Base-by-base conservation (phyloP, 2,329 filamentous ascomycete species). In the Thielaviopsis euricoi region DNA sequence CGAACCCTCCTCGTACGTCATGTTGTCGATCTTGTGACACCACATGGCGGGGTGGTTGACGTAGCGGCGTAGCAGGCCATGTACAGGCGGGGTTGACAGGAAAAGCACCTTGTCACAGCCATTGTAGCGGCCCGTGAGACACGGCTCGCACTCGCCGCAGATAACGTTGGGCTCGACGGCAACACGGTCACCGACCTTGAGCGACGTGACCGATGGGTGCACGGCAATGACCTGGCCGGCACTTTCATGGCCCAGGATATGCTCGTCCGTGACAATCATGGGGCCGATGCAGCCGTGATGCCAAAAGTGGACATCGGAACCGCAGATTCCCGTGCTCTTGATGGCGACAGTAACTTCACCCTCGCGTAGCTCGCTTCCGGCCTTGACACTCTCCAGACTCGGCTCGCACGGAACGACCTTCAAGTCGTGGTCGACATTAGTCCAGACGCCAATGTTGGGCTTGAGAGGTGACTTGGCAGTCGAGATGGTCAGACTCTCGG, bases 281-380 rank as follows among this genome's bases (percentile, higher is more conserved):
- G 90, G 90, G 26, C 91, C 91, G 68, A 97, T 97, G 74, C 87
- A 87, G 64, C 91, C 91, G 54, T 86, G 86, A 69, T 94, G 88
- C 91, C 91, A 97, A 76, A 97, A 97, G 74, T 97, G 91, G 58
- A 97, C 85, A 71, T 96, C 90, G 61, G 88, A 95, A 81, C 91
- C 91, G 76, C 93, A 97, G 66, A 97, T 97, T 59, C 93, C 93
- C 7, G 91, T 96, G 72, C 87, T 95, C 72, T 91, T 88, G 70
- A 97, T 82, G 58, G 87, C 88, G 62, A 97, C 71, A 25, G 88
- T 89, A 53, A 96, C 89, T 72, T 96, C 86, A 55, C 90, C 91
- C 23, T 80, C 77, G 71, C 86, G 83, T 65, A 96, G 74, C 54
- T 76, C 78, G 56, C 82, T 73, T 52, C 81, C 85, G 33, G 79